Base-by-base conservation (phyloP, 805 yeast genomes). In the Spathaspora gorwiae region DNA sequence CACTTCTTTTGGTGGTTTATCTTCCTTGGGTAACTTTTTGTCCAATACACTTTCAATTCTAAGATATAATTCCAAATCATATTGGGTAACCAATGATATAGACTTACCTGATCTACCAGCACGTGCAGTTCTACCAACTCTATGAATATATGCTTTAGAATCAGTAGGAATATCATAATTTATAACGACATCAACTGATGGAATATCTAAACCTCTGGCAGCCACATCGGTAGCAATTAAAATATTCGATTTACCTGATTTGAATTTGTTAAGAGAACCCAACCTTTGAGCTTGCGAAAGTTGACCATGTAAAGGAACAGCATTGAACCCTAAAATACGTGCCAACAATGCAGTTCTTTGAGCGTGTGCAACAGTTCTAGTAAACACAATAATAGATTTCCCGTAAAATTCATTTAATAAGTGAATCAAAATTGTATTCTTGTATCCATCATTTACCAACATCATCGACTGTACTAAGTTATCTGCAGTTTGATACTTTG, bases 121-220 rank as follows among this genome's bases (percentile, higher is more conserved):
- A 65, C 97, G 83, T 2, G 97, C 97, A 31, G 97, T 90, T 72
- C 97, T 84, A 46, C 97, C 97, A 31, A 90, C 97, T 66, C 96
- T 73, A 62, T 86, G 95, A 53, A 86, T 83, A 57, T 84, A 86
- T 9, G 90, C 87, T 62, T 86, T 87, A 5, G 92, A 86, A 59
- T 86, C 94, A 19, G 88, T 83, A 26, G 95, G 94, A 43, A 86
- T 80, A 60, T 86, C 94, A 54, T 81, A 86, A 60, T 86, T 86
- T 38, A 86, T 70, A 34, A 86, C 94, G 47, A 84, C 66, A 59
- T 84, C 92, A 40, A 86, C 94, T 19, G 81, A 71, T 10, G 95
- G 92, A 44, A 86, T 86, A 75, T 86, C 95, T 57, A 86, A 74
- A 48, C 95, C 95, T 75, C 95, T 81, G 7, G 92, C 89, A n/a